phyloP scores from a whole-genome alignment of 2,329 filamentous ascomycete species.

The Biscogniauxia marginata region DNA sequence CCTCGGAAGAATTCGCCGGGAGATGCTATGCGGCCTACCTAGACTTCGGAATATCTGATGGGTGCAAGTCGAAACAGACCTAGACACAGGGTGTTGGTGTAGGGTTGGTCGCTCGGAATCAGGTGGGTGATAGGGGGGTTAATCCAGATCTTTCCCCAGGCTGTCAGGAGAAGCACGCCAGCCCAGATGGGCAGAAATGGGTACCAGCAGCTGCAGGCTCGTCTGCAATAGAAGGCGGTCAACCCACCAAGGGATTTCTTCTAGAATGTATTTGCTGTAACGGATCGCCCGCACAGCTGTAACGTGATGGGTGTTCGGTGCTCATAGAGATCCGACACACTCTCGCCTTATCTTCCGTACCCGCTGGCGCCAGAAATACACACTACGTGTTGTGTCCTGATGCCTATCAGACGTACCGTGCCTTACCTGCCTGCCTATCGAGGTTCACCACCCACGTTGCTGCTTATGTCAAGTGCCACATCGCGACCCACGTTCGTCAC shows the following conservation, averaged over 20 bases:
- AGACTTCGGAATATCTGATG: neutral
- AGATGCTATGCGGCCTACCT: neutral
- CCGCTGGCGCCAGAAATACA: neutral
- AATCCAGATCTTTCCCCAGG: neutral
- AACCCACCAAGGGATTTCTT: constrained; percentile 14
- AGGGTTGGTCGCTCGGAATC: neutral
- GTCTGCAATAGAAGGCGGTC: constrained; percentile 22
- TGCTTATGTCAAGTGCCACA: constrained; percentile 9
- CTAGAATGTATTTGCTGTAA: constrained; percentile 20
- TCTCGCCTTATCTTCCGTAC: neutral
- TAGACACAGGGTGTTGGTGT: neutral
- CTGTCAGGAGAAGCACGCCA: constrained; percentile 2
- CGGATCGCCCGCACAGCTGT: neutral
- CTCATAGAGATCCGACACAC: constrained; percentile 2
- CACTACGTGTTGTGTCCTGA: constrained; percentile 3
- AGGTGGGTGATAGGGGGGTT: neutral
- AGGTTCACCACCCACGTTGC: constrained; percentile 13
- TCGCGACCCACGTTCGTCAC: neutral
- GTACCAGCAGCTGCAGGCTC: constrained; percentile 13
- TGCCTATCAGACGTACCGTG: neutral
- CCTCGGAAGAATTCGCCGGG: neutral
- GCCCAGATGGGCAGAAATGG: constrained; percentile 17
- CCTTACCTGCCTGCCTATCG: constrained; percentile 17
- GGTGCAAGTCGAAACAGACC: neutral
- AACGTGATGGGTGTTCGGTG: neutral